Percentiles rank a stretch among this genome's conserved stretches.
Evolutionary conservation across 257 asterid species (phyloP).

Genomic region (Henckelia pumila): DNA sequence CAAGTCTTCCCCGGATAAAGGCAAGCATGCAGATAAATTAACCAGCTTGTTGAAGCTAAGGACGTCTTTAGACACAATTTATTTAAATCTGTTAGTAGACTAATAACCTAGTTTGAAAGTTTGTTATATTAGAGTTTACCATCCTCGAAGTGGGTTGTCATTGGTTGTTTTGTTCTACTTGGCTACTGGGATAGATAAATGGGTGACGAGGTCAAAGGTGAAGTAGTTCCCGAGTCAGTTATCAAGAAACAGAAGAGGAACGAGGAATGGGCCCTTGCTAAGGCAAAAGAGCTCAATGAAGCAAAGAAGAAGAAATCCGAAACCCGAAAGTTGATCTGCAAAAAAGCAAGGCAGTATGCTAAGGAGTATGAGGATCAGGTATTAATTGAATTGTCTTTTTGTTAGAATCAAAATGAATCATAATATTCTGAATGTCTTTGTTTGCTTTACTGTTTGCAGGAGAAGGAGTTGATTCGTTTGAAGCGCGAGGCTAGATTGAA

Average conservation of each 20-base stretch:
- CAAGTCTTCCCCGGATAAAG: background rate
- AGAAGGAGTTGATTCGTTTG: constrained; percentile 52
- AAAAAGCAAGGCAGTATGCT: constrained; percentile 45
- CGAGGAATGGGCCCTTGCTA: constrained; percentile 62
- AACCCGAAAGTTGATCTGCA: constrained; percentile 49
- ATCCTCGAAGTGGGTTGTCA: background rate
- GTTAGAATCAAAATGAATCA: background rate
- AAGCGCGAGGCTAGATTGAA: constrained; percentile 82
- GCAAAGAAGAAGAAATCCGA: constrained; percentile 50
- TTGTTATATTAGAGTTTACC: background rate
- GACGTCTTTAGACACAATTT: background rate
- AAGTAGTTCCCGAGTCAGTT: constrained; percentile 56
- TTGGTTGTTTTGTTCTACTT: background rate
- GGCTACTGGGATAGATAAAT: constrained; percentile 20
- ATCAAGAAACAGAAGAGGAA: constrained; percentile 70
- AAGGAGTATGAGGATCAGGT: constrained; percentile 60
- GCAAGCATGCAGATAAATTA: background rate
- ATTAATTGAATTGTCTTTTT: background rate
- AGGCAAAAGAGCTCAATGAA: constrained; percentile 43
- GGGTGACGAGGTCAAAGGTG: constrained; percentile 36
- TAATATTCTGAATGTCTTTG: background rate
- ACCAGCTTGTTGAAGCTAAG: background rate
- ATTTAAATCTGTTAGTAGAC: background rate
- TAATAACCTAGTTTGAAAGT: background rate
- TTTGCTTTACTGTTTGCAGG: constrained; percentile 26